These are phyloP conservation scores for Citrus trifoliata DNA, from an alignment of 345 rosid genomes.

Conservation along the genomic window DNA sequence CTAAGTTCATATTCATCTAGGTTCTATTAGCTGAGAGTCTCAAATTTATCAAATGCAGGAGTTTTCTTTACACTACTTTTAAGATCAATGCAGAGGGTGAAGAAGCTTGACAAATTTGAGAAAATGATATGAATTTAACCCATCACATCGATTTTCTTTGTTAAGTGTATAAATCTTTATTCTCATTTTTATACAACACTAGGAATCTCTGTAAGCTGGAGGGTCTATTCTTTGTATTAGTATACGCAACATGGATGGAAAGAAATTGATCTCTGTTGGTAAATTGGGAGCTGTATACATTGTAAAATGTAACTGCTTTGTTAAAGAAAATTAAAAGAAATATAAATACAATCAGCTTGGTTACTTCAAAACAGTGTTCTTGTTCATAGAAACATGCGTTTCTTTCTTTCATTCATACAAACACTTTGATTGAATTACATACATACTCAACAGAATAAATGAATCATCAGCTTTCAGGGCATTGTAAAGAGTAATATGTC, in stretches of 20 bases:
- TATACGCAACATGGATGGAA: background rate
- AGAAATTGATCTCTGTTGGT: background rate
- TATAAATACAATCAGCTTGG: background rate
- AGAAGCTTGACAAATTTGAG: conserved; percentile 80
- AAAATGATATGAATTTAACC: conserved; percentile 65
- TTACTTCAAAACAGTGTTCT: background rate
- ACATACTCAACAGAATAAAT: too few relatives aligned
- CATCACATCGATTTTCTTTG: too few relatives aligned
- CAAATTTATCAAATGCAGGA: conserved; percentile 41
- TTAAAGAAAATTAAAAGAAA: background rate
- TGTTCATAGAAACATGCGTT: background rate
- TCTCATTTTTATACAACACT: background rate
- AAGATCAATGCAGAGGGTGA: conserved; percentile 79
- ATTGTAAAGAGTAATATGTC: too few relatives aligned
- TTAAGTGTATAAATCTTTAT: background rate
- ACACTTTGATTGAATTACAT: too few relatives aligned
- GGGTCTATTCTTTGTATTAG: background rate
- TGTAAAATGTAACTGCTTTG: background rate
- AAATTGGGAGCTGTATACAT: conserved; percentile 1
- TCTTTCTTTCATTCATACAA: too few relatives aligned
- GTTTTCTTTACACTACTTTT: conserved; percentile 53
- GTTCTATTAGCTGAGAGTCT: background rate
- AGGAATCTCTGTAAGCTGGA: background rate
- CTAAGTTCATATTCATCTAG: background rate
- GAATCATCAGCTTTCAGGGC: background rate